Evolutionary conservation across 2,329 filamentous ascomycete genomes (phyloP).

Genomic region (Pseudogymnoascus sp.): DNA sequence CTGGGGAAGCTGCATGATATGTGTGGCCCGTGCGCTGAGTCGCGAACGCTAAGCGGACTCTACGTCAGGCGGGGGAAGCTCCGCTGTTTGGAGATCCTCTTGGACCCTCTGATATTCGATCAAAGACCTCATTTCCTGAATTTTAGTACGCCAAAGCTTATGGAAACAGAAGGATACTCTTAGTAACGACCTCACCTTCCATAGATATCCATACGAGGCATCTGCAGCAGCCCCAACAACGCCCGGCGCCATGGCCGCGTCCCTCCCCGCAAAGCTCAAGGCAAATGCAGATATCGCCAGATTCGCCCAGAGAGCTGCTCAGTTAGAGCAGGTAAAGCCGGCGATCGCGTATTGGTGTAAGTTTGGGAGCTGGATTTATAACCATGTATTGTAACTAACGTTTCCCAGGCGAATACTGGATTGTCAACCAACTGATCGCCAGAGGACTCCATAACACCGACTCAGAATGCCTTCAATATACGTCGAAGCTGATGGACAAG

Average conservation of each 20-base stretch:
- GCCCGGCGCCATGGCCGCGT: slow-evolving; percentile 56
- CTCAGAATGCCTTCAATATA: slow-evolving; percentile 73
- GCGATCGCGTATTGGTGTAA: slow-evolving; percentile 93
- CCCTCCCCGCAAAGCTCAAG: slow-evolving; percentile 66
- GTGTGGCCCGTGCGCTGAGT: background rate
- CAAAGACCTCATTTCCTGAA: background rate
- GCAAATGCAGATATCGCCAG: slow-evolving; percentile 68
- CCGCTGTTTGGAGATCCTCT: background rate
- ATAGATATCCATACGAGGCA: background rate
- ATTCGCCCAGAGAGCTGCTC: slow-evolving; percentile 74
- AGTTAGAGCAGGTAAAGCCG: slow-evolving; percentile 78
- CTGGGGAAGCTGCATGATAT: slow-evolving; percentile 6
- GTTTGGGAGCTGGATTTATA: slow-evolving; percentile 29
- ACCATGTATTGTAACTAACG: background rate
- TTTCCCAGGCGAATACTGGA: slow-evolving; percentile 72
- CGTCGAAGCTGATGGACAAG: slow-evolving; percentile 80
- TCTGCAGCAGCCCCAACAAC: background rate
- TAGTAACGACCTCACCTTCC: background rate
- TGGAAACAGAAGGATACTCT: background rate
- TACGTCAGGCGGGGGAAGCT: slow-evolving; percentile 9
- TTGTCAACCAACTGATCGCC: slow-evolving; percentile 82
- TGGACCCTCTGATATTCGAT: background rate
- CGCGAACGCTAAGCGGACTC: background rate
- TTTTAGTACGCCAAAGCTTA: background rate
- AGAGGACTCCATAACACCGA: slow-evolving; percentile 72